phyloP scores from a whole-genome alignment of 805 yeast species.

The Wickerhamomyces chambardii region DNA sequence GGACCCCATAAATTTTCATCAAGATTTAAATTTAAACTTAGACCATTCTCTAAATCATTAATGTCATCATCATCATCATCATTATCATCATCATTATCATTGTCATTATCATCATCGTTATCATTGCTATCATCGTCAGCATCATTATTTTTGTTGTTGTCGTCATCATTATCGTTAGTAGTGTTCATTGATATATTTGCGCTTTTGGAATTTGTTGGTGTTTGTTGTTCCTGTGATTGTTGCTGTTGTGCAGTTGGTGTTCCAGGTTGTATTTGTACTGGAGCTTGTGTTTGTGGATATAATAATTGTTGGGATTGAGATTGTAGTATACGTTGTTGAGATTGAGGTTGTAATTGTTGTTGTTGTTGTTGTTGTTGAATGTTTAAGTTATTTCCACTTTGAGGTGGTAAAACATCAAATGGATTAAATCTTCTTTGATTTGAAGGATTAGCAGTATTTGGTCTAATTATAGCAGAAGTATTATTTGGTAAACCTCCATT shows the following conservation, averaged over 20 bases:
- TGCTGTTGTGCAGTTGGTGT: constrained; percentile 9
- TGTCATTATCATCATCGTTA: not conserved
- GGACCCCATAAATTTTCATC: not conserved
- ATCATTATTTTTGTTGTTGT: not conserved
- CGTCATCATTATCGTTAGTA: not conserved
- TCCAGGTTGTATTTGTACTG: too few relatives aligned
- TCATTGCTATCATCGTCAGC: not conserved
- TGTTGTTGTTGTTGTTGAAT: too few relatives aligned
- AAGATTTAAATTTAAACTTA: not conserved
- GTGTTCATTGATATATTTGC: constrained; percentile 5
- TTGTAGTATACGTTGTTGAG: too few relatives aligned
- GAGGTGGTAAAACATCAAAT: constrained; percentile 5
- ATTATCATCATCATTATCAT: not conserved
- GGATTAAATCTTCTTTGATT: constrained; percentile 18
- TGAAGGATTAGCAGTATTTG: constrained; percentile 20
- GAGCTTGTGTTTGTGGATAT: too few relatives aligned
- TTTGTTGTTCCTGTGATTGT: constrained; percentile 7
- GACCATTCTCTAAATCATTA: not conserved
- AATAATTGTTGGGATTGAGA: constrained; percentile 4
- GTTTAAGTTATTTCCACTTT: too few relatives aligned
- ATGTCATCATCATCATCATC: not conserved
- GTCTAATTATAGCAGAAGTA: constrained; percentile 8
- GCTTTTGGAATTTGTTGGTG: constrained; percentile 1
- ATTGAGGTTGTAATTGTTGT: too few relatives aligned
- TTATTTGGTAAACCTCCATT: constrained; percentile 8